Base-by-base conservation (phyloP, 495 filamentous ascomycete species). In the Hypomontagnella monticulosa region DNA sequence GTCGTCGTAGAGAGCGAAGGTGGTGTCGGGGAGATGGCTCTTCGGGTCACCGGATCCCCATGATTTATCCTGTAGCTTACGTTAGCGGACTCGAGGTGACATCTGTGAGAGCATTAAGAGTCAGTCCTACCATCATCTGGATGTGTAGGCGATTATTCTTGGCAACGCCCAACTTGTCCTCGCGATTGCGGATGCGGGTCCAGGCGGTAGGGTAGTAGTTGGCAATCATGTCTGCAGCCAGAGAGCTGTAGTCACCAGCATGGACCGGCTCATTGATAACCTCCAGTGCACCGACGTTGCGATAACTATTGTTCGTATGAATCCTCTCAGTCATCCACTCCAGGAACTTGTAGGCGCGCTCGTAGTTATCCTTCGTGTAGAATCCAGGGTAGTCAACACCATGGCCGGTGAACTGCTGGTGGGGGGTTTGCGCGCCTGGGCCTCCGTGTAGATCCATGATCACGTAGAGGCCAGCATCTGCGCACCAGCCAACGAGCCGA, bases 401-500 rank as follows among this genome's bases (percentile, higher is more conserved):
- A 55, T 87, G 85, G 4, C 85, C 87, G 4, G 87, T 89, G 64
- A 80, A 81, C 7, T 83, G 57, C 43, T 89, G 80, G 1, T 75
- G 44, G 0, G 81, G 55, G 12, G 76, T 71, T 57, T 90, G 87
- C 0, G 83, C 82, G 11, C 83, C 87, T 0, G 87, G 86, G 0
- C 83, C 86, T n/a, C 84, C 87, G 63, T 89, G 86, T 12, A 88
- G 73, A 59, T 88, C 87, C 55, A 89, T 80, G 44, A 90, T 88
- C 55, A 89, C 81, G 68, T 88, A 89, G 40, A 89, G 57, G 0
- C 83, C 84, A 1, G 76, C 74, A 51, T 86, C 78, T 27, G 76
- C 79, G 2, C 83, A 84, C 86, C 82, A 85, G 9, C 78, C 79
- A 44, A 83, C 86, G 0, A 89, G 51, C 12, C 76, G 73, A 63